Evolutionary conservation across 495 filamentous ascomycete species (phyloP).

Genomic region (Parmelia sp.): DNA sequence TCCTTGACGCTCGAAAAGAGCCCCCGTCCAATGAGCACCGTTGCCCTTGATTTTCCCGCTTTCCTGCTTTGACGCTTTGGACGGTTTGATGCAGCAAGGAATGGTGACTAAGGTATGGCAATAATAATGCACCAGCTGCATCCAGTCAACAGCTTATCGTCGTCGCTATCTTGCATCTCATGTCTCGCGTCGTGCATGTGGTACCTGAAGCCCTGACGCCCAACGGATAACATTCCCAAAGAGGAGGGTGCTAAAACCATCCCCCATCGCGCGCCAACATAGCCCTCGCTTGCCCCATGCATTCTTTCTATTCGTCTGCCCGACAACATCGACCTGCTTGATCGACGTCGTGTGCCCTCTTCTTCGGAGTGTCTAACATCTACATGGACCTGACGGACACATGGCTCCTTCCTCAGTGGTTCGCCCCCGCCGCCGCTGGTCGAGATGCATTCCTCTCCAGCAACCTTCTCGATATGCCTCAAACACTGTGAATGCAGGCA

Average conservation of each 20-base stretch:
- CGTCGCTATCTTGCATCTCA: neutral
- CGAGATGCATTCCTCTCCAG: constrained; percentile 4
- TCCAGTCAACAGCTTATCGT: constrained; percentile 1
- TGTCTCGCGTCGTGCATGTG: neutral
- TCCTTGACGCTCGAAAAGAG: neutral
- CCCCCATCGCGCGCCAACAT: neutral
- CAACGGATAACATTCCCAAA: constrained; percentile 4
- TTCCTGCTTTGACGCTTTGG: neutral
- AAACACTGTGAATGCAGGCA: too few relatives aligned
- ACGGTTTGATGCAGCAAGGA: neutral
- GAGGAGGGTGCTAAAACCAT: constrained; percentile 14
- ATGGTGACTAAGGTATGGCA: too few relatives aligned
- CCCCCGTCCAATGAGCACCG: neutral
- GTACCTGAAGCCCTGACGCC: constrained; percentile 2
- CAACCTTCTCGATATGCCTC: constrained; percentile 11
- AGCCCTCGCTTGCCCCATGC: neutral
- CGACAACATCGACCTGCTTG: neutral
- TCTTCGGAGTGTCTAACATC: neutral
- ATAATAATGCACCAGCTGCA: neutral
- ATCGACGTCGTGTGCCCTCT: neutral
- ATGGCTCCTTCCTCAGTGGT: constrained; percentile 4
- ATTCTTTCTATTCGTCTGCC: neutral
- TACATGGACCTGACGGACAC: neutral
- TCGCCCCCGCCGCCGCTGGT: constrained; percentile 3
- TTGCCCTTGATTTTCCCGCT: neutral